These are phyloP conservation scores for Dactylellina sp. DNA, from an alignment of 2,329 filamentous ascomycete species.

Conservation along the genomic window DNA sequence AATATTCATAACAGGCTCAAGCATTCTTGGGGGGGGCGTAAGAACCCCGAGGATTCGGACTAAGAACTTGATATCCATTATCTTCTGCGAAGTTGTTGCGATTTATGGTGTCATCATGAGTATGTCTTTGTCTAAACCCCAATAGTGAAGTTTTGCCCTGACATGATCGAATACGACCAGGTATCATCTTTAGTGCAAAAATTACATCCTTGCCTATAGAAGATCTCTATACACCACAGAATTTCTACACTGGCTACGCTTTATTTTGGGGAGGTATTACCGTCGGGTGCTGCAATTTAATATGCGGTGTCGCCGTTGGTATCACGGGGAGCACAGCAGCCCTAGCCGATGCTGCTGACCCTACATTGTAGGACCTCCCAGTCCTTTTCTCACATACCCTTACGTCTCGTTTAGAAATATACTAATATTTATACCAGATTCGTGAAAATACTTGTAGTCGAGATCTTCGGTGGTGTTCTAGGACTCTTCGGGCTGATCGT, in stretches of 20 bases:
- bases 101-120: conserved; percentile 99
- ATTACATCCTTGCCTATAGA: conserved; percentile 74
- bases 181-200: conserved; percentile 96
- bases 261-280: conserved; percentile 96
- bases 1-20: conserved; percentile 97
- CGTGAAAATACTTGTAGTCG: conserved; percentile 98
- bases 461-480: conserved; percentile 98
- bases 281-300: conserved; percentile 92
- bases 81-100: conserved; percentile 99
- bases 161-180: conserved; percentile 25
- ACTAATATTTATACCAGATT: conserved; percentile 71
- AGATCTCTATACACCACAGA: conserved; percentile 77
- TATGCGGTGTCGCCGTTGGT: conserved; percentile 95
- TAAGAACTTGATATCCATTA: conserved; percentile 99
- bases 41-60: conserved; percentile 97
- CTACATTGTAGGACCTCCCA: conserved; percentile 76
- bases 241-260: conserved; percentile 94
- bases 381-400: neutral
- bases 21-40: conserved; percentile 95
- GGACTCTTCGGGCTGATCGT: conserved; percentile 97
- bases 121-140: conserved; percentile 28
- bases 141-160: neutral
- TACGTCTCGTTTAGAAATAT: conserved; percentile 26
- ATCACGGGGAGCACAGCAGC: conserved; percentile 98
- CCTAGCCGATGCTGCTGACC: conserved; percentile 92